A percentile compares a stretch with the other conserved stretches of the same genome.
These are phyloP conservation scores for Fusarium lateritium DNA, from an alignment of 2,329 filamentous ascomycete species.

Conservation along the genomic window DNA sequence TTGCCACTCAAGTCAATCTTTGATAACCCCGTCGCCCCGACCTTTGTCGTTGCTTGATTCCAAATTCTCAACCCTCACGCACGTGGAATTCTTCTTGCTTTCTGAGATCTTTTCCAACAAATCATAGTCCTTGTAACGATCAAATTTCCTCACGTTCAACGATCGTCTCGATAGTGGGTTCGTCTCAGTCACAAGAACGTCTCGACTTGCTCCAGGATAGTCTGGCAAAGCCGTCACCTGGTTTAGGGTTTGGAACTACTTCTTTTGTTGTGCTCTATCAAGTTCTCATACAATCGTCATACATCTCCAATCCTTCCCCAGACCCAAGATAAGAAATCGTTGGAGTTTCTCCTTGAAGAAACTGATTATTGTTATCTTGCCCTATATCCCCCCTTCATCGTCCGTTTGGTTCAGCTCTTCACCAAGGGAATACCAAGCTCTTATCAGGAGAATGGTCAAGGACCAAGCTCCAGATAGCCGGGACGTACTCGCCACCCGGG, in stretches of 20 bases:
- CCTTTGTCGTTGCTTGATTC: not conserved
- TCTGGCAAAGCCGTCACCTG: not conserved
- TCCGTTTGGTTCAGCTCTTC: too few species aligned
- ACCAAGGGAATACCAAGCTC: too few species aligned
- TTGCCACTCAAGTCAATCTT: slow-evolving; percentile 11
- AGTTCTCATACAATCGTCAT: not conserved
- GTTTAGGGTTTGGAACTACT: slow-evolving; percentile 1
- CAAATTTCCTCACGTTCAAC: not conserved
- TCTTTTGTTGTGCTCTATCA: not conserved
- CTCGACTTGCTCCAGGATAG: not conserved
- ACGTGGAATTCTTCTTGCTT: not conserved
- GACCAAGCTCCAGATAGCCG: not conserved
- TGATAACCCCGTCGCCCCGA: not conserved
- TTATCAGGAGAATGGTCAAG: not conserved
- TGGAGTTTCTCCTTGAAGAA: not conserved
- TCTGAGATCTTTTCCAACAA: not conserved
- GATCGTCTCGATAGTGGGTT: not conserved
- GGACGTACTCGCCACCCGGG: not conserved
- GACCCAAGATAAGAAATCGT: too few species aligned
- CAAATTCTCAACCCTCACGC: too few species aligned
- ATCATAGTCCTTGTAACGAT: not conserved
- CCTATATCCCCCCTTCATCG: not conserved
- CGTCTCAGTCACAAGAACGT: not conserved
- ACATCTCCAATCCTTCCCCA: not conserved
- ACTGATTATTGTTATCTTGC: not conserved